Evolutionary conservation across 805 yeast genomes (phyloP).

Genomic region (Brettanomyces nanus): DNA sequence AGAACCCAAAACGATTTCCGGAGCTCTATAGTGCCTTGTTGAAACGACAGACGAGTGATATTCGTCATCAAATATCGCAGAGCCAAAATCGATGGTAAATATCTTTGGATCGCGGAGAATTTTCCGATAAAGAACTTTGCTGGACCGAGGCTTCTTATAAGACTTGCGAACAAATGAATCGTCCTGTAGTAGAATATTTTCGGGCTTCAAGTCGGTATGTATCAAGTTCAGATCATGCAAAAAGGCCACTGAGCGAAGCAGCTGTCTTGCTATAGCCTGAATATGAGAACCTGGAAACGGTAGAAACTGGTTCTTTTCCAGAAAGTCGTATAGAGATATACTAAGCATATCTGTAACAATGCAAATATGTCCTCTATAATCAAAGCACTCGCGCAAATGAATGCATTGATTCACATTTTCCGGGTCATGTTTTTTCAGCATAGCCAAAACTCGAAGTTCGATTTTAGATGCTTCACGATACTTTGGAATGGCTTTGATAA

Average conservation of each 20-base stretch:
- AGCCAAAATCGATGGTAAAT: conserved; percentile 93
- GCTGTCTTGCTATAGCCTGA: conserved; percentile 80
- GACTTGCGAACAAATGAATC: conserved; percentile 36
- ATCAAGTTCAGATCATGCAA: conserved; percentile 84
- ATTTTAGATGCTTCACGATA: conserved; percentile 93
- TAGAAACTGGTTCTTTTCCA: conserved; percentile 72
- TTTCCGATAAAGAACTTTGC: conserved; percentile 21
- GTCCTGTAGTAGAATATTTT: conserved; percentile 69
- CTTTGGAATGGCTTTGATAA: conserved; percentile 85
- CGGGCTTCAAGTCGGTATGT: conserved; percentile 97
- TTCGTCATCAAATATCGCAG: conserved; percentile 90
- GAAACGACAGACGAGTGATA: conserved; percentile 88
- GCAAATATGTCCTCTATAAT: conserved; percentile 88
- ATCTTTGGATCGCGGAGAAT: conserved; percentile 72
- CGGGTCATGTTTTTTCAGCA: conserved; percentile 66
- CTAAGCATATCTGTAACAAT: conserved; percentile 84
- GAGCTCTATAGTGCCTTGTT: conserved; percentile 95
- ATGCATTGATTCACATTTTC: conserved; percentile 67
- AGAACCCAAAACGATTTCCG: conserved; percentile 87
- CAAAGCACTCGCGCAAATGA: conserved; percentile 82
- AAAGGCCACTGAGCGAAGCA: conserved; percentile 77
- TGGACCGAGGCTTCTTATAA: conserved; percentile 19
- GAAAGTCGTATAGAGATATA: conserved; percentile 80
- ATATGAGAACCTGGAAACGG: conserved; percentile 95
- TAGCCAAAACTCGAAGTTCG: conserved; percentile 75